Evolutionary conservation across 495 filamentous ascomycete genomes (phyloP).

Genomic region (Talaromyces borbonicus): DNA sequence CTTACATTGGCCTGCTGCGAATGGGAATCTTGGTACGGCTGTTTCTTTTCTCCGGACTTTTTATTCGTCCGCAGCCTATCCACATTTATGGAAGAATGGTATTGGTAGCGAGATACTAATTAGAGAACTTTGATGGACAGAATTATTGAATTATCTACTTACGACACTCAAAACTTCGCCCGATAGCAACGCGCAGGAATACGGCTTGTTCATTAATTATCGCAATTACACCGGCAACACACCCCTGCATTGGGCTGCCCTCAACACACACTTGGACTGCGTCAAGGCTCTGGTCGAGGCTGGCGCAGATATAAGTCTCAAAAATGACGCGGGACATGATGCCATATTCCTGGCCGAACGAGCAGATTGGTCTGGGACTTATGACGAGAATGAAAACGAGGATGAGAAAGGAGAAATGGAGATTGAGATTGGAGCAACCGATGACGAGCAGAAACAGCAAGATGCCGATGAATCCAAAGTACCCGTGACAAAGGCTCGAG

Average conservation of each 20-base stretch:
- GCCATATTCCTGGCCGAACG: slow-evolving; percentile 78
- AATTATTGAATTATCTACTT: slow-evolving; percentile 41
- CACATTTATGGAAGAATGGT: too few relatives aligned
- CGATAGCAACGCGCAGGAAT: slow-evolving; percentile 9
- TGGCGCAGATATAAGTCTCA: slow-evolving; percentile 62
- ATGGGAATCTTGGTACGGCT: slow-evolving; percentile 67
- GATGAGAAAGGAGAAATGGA: slow-evolving; percentile 23
- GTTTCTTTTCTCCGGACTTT: background rate
- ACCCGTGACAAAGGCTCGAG: slow-evolving; percentile 9
- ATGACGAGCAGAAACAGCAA: slow-evolving; percentile 10
- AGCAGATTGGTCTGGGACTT: slow-evolving; percentile 30
- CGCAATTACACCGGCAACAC: slow-evolving; percentile 78
- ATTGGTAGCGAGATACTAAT: too few relatives aligned
- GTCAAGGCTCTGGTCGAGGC: slow-evolving; percentile 66
- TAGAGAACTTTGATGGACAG: too few relatives aligned
- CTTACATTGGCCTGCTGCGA: slow-evolving; percentile 83
- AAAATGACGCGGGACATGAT: slow-evolving; percentile 76
- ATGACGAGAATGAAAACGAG: slow-evolving; percentile 23
- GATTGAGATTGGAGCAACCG: slow-evolving; percentile 13
- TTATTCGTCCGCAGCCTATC: too few relatives aligned
- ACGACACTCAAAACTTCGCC: slow-evolving; percentile 19
- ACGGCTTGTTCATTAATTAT: slow-evolving; percentile 46
- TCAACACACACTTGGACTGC: slow-evolving; percentile 73
- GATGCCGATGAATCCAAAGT: slow-evolving; percentile 18
- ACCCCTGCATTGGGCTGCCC: slow-evolving; percentile 80